Evolutionary conservation across 2,329 filamentous ascomycete genomes (phyloP).

Genomic region (Claviceps quebecensis): DNA sequence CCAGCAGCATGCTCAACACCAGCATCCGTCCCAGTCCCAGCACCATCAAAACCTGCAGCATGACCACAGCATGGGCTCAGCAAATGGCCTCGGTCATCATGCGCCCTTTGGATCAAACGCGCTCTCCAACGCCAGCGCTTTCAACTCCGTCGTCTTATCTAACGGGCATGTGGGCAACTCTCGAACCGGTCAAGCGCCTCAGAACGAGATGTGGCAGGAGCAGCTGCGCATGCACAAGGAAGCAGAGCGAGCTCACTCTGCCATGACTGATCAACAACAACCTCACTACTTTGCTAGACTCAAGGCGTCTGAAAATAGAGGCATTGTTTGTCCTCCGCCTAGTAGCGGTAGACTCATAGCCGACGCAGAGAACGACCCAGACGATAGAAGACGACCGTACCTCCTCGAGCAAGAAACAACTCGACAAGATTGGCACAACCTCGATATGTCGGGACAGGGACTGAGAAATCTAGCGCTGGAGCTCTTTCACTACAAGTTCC

Average conservation of each 20-base stretch:
- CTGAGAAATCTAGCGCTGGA: conserved; percentile 66
- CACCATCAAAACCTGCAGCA: conserved; percentile 47
- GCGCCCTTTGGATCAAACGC: conserved; percentile 24
- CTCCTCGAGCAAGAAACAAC: conserved; percentile 53
- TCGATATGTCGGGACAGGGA: conserved; percentile 94
- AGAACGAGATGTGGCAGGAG: conserved; percentile 68
- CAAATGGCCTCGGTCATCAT: conserved; percentile 38
- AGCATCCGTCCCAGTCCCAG: conserved; percentile 51
- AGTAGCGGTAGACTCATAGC: conserved; percentile 33
- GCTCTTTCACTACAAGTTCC: conserved; percentile 77
- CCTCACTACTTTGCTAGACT: conserved; percentile 59
- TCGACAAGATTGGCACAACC: conserved; percentile 76
- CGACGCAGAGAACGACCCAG: conserved; percentile 37
- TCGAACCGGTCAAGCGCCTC: conserved; percentile 36
- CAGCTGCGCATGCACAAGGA: conserved; percentile 73
- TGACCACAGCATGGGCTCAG: conserved; percentile 40
- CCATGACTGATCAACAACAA: conserved; percentile 53
- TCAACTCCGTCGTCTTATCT: conserved; percentile 37
- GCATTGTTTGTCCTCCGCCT: conserved; percentile 41
- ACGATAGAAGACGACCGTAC: conserved; percentile 46
- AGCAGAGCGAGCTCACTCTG: conserved; percentile 56
- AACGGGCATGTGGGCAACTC: conserved; percentile 40
- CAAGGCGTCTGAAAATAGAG: conserved; percentile 57
- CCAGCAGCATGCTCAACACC: conserved; percentile 45
- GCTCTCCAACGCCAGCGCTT: conserved; percentile 50